Percentiles rank a stretch among this genome's conserved stretches.
Evolutionary conservation across 805 yeast species (phyloP).

Genomic region (Monosporozyma servazzii): DNA sequence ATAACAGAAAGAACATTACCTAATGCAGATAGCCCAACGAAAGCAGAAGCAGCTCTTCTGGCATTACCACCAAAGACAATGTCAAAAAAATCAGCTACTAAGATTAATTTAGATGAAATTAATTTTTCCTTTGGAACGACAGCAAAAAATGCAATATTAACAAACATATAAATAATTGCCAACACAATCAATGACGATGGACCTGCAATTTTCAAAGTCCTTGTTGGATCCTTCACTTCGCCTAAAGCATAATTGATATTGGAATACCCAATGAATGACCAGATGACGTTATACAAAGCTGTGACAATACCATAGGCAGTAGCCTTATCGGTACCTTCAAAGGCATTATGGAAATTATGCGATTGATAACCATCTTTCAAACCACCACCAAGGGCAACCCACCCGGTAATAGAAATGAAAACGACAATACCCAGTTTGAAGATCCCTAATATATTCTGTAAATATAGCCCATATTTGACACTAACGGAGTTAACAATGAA

Average conservation of each 20-base stretch:
- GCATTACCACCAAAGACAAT: conserved; percentile 63
- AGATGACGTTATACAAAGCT: conserved; percentile 72
- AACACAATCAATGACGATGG: conserved; percentile 59
- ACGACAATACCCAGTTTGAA: conserved; percentile 65
- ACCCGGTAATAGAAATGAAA: conserved; percentile 66
- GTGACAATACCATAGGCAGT: conserved; percentile 60
- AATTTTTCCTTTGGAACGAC: conserved; percentile 65
- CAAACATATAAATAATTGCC: conserved; percentile 61
- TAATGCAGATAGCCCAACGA: conserved; percentile 71
- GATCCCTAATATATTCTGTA: conserved; percentile 58
- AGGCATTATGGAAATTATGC: conserved; percentile 51
- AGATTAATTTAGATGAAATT: conserved; percentile 51
- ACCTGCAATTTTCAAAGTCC: conserved; percentile 62
- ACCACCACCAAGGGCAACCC: conserved; percentile 79
- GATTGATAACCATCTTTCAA: conserved; percentile 44
- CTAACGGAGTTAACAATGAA: conserved; percentile 52
- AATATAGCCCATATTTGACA: conserved; percentile 55
- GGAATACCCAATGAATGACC: conserved; percentile 79
- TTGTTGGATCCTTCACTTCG: conserved; percentile 65
- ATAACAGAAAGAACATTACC: conserved; percentile 78
- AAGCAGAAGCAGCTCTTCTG: conserved; percentile 63
- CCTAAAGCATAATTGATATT: conserved; percentile 78
- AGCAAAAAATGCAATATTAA: conserved; percentile 71
- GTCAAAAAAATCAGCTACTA: conserved; percentile 69
- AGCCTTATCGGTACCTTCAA: conserved; percentile 43